phyloP scores from a whole-genome alignment of 2,329 filamentous ascomycete genomes.

The Monilinia fructigena region DNA sequence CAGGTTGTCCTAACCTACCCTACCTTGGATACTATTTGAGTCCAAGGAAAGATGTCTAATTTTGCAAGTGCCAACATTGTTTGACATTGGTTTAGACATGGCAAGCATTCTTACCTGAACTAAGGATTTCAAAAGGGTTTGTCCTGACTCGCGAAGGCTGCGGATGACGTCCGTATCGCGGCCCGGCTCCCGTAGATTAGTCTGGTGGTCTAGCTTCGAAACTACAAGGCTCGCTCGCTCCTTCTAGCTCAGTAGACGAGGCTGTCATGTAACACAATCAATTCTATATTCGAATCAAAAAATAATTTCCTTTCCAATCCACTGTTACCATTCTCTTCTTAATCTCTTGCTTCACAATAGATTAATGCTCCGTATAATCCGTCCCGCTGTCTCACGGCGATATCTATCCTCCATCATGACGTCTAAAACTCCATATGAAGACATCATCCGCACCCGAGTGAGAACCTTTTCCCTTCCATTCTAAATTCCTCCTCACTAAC shows the following conservation, averaged over 20 bases:
- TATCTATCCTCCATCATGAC: slow-evolving; percentile 45
- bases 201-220: not conserved
- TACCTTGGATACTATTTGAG: not conserved
- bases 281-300: not conserved
- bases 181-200: not conserved
- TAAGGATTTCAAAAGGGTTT: not conserved
- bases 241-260: not conserved
- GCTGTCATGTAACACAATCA: slow-evolving; percentile 10
- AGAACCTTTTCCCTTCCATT: not conserved
- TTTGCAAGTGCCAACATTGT: not conserved
- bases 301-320: not conserved
- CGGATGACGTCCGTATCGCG: not conserved
- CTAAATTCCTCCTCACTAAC: not conserved
- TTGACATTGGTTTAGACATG: too few species aligned
- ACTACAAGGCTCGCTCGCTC: slow-evolving; percentile 16
- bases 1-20: not conserved
- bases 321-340: not conserved
- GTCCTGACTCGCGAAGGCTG: not conserved
- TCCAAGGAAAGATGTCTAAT: not conserved
- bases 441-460: slow-evolving; percentile 79
- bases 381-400: slow-evolving; percentile 42
- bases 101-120: not conserved
- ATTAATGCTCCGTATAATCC: slow-evolving; percentile 51
- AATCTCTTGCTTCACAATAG: slow-evolving; percentile 4
- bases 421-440: slow-evolving; percentile 77